Conservation (phyloP, 129 eudicot species). For the Arctium lappa region DNA sequence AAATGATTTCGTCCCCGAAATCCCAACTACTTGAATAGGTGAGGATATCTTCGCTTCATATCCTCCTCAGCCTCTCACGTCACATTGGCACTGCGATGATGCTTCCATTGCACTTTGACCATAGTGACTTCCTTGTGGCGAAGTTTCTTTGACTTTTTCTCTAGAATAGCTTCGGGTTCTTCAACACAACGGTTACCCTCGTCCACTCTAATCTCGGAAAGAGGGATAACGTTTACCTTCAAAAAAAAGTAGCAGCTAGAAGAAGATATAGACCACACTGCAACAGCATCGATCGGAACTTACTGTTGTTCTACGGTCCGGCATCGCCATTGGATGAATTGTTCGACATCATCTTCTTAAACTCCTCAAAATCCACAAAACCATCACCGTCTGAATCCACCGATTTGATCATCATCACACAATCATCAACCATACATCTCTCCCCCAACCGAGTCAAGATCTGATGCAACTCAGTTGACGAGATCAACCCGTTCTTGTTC, state of each 20-base stretch:
- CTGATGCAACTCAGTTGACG: conserved; percentile 60
- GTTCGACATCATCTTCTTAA: conserved; percentile 73
- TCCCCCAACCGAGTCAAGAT: conserved; percentile 63
- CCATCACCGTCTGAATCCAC: conserved; percentile 87
- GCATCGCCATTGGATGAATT: background rate
- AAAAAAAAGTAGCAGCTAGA: background rate
- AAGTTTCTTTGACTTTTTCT: too few species aligned
- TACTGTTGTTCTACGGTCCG: background rate
- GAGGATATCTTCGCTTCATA: too few species aligned
- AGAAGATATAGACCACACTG: background rate
- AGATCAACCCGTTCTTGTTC: conserved; percentile 68
- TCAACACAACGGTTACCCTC: too few species aligned
- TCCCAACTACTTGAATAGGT: too few species aligned
- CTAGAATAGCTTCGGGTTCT: too few species aligned
- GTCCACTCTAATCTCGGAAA: too few species aligned
- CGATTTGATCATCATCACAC: conserved; percentile 62
- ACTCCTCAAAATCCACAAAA: conserved; percentile 69
- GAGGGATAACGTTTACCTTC: too few species aligned
- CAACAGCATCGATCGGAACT: background rate
- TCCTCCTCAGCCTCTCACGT: too few species aligned
- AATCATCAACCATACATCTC: conserved; percentile 52
- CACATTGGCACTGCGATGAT: too few species aligned
- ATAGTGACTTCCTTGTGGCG: too few species aligned
- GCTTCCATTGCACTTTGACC: too few species aligned
- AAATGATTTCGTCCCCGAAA: too few species aligned